phyloP scores from a whole-genome alignment of 805 yeast species.

The Suhomyces prunicola region DNA sequence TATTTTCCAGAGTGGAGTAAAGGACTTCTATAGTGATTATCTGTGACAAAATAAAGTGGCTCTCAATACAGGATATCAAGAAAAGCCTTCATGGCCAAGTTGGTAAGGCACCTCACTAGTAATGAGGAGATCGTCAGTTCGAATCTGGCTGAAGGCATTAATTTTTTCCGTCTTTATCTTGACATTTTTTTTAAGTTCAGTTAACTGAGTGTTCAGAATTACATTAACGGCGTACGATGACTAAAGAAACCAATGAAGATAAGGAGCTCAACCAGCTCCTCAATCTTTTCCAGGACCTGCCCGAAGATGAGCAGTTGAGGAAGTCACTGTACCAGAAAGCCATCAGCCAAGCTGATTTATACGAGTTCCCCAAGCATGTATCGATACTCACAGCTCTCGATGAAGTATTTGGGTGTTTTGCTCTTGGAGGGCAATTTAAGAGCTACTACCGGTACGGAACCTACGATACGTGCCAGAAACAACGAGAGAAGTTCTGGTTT shows the following conservation, averaged over 20 bases:
- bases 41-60: too few relatives aligned
- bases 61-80: too few relatives aligned
- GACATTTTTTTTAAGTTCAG: not conserved
- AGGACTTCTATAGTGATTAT: too few relatives aligned
- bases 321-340: conserved; percentile 20
- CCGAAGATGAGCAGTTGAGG: conserved; percentile 24
- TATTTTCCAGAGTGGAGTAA: too few relatives aligned
- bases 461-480: conserved; percentile 65
- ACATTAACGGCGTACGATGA: not conserved
- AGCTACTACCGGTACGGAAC: conserved; percentile 83
- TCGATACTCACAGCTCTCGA: conserved; percentile 72
- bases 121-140: conserved; percentile 42
- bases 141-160: conserved; percentile 33
- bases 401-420: conserved; percentile 80
- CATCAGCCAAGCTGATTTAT: conserved; percentile 14
- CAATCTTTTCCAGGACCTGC: conserved; percentile 29
- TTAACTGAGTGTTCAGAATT: not conserved
- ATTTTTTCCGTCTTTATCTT: conserved; percentile 7
- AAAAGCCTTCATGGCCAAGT: conserved; percentile 35
- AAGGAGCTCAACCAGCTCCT: conserved; percentile 29
- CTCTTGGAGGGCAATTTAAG: conserved; percentile 86
- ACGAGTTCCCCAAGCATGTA: conserved; percentile 31
- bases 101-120: conserved; percentile 43
- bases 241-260: conserved; percentile 13
- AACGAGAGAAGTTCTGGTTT: conserved; percentile 74